A percentile compares a stretch with the other conserved stretches of the same genome.
Evolutionary conservation across 352 stramenopile species (phyloP).

Genomic region (Pythium coloratum): DNA sequence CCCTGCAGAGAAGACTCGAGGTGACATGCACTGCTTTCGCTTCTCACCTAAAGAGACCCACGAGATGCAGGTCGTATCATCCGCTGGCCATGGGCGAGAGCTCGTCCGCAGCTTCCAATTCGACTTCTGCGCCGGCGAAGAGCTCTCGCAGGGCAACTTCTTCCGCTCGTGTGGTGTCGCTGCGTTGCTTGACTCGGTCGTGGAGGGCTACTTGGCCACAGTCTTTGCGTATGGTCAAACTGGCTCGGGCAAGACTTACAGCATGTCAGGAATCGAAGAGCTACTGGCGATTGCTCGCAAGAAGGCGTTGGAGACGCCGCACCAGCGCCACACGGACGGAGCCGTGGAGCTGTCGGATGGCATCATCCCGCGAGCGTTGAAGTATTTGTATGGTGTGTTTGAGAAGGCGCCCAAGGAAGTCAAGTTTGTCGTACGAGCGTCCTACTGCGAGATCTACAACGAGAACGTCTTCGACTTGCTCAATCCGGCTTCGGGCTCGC

Average conservation of each 20-base stretch:
- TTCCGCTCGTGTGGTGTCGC: conserved; percentile 62
- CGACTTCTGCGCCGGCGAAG: conserved; percentile 64
- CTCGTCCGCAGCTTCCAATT: conserved; percentile 80
- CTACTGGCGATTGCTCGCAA: conserved; percentile 38
- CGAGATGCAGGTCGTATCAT: conserved; percentile 60
- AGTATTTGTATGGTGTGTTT: conserved; percentile 61
- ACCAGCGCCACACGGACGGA: neutral
- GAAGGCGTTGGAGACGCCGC: conserved; percentile 18
- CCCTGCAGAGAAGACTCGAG: conserved; percentile 39
- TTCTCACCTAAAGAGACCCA: conserved; percentile 46
- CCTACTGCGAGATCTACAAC: conserved; percentile 87
- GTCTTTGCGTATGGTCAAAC: conserved; percentile 96
- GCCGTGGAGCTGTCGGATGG: conserved; percentile 55
- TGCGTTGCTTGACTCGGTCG: conserved; percentile 61
- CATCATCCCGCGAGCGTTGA: conserved; percentile 71
- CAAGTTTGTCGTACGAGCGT: conserved; percentile 67
- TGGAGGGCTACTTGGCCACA: conserved; percentile 82
- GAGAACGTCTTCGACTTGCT: conserved; percentile 80
- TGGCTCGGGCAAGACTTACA: conserved; percentile 84
- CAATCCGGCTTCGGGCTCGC: conserved; percentile 53
- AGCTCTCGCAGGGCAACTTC: conserved; percentile 61
- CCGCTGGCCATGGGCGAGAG: conserved; percentile 42
- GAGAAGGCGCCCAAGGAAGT: conserved; percentile 43
- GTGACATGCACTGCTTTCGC: conserved; percentile 55
- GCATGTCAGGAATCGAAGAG: conserved; percentile 78